Evolutionary conservation across 768 basidiomycete genomes (phyloP), one percentile per base, ranked within the genome.

Genomic region (Collybia sp.): DNA sequence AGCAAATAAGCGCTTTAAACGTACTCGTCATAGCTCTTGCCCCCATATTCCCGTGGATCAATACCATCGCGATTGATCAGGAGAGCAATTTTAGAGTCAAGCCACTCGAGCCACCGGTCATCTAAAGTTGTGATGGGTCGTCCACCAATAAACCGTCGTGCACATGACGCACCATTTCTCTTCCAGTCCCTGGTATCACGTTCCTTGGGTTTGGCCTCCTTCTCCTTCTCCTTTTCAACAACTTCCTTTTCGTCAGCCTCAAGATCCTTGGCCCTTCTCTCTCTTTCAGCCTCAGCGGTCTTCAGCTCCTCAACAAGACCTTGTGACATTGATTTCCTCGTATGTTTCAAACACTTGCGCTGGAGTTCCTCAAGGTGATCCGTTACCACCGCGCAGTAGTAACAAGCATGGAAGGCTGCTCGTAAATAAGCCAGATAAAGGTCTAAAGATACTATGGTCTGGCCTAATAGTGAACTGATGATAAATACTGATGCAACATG

Each of bases 281-380:
- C 73, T 56, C 72, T 76, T 60, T 79, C 80, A 45, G 62, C 60
- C 54, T 82, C 80, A 38, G 69, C 73, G 42, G 75, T 73, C 61
- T 77, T 80, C 48, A 76, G 59, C 63, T 85, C 83, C 54, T 85
- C 82, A 56, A 77, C 68, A 50, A 75, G 57, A 47, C 73, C 66
- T 66, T 83, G 82, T 48, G 79, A 76, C 57, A 85, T 59, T 34
- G 88, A 80, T 63, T 83, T 85, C 67, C 95, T 80, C 53, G 88
- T 75, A 70, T 99, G 96, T 71, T 83, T 83, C 57, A 96, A 72
- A 76, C 95, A 97, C 71, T 93, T 92, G 62, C 92, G 82, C 66
- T 93, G 85, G 58, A 99, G 77, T 73, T 96, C 93, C 70, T 99
- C 96, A 65, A 88, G 69, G 71, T 93, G 93, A 70, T 95, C 87